These are phyloP conservation scores for Saxispiralis lemnorum DNA, from an alignment of 495 filamentous ascomycete genomes.

Conservation along the genomic window DNA sequence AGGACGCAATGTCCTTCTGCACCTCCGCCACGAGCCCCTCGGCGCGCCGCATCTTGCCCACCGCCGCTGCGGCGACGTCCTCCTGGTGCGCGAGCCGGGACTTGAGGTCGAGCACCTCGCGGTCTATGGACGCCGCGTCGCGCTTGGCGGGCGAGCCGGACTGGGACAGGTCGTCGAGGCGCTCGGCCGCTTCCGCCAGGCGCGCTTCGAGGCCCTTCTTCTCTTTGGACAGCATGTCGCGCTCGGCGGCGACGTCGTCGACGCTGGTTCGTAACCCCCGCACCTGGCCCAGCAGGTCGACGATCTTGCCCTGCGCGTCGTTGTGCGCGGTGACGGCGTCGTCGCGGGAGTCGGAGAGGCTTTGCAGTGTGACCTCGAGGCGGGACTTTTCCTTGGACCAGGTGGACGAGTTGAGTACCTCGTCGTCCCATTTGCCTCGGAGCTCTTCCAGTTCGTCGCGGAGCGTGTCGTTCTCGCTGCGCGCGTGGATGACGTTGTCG, in stretches of 20 bases:
- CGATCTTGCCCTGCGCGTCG: slow-evolving; percentile 82
- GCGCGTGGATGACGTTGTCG: slow-evolving; percentile 57
- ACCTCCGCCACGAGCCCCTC: slow-evolving; percentile 77
- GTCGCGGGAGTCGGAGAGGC: slow-evolving; percentile 74
- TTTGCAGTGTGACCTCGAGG: slow-evolving; percentile 76
- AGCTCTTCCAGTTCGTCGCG: slow-evolving; percentile 90
- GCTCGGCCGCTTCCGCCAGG: slow-evolving; percentile 72
- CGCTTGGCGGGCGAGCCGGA: slow-evolving; percentile 75
- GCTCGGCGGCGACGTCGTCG: slow-evolving; percentile 72
- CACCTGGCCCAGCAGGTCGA: slow-evolving; percentile 80
- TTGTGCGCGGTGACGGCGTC: slow-evolving; percentile 87
- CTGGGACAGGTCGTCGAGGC: slow-evolving; percentile 69
- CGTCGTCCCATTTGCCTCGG: slow-evolving; percentile 93
- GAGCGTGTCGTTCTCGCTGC: slow-evolving; percentile 44
- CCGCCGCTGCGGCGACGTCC: slow-evolving; percentile 78
- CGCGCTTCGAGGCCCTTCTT: slow-evolving; percentile 78
- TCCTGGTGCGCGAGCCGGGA: slow-evolving; percentile 79
- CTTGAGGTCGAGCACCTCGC: slow-evolving; percentile 80
- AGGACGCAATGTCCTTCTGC: slow-evolving; percentile 84
- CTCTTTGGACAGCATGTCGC: slow-evolving; percentile 70
- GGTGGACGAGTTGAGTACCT: slow-evolving; percentile 90
- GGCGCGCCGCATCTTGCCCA: slow-evolving; percentile 95
- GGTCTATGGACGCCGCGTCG: slow-evolving; percentile 78
- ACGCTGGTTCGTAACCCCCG: slow-evolving; percentile 64
- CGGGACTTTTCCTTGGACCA: slow-evolving; percentile 97